Percentiles rank a stretch among this genome's conserved stretches.
These are phyloP conservation scores for Pseudozyma pruni DNA, from an alignment of 1,284 basidiomycete species.

Conservation along the genomic window DNA sequence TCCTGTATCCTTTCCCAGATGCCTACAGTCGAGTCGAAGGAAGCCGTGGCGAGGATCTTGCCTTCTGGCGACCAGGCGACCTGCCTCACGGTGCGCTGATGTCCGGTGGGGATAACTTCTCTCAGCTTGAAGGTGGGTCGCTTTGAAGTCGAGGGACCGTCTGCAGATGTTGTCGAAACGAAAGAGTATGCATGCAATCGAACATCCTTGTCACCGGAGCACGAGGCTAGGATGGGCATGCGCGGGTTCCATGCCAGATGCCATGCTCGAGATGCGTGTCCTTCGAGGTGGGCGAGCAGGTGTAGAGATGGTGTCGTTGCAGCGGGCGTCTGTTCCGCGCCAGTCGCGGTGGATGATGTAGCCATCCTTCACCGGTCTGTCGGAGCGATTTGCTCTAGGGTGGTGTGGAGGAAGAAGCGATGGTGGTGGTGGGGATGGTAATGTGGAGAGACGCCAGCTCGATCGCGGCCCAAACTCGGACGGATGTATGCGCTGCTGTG, in stretches of 20 bases:
- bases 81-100: slow-evolving; percentile 88
- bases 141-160: slow-evolving; percentile 47
- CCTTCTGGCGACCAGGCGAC: slow-evolving; percentile 92
- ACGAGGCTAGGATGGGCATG: slow-evolving; percentile 85
- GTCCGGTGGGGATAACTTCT: slow-evolving; percentile 75
- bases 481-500: too few relatives aligned
- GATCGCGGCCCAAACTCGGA: too few relatives aligned
- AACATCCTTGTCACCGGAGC: slow-evolving; percentile 92
- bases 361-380: too few relatives aligned
- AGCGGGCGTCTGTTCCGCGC: slow-evolving; percentile 1
- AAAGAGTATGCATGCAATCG: slow-evolving; percentile 80
- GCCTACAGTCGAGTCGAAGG: slow-evolving; percentile 91
- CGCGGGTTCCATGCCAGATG: slow-evolving; percentile 89
- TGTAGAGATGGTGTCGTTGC: slow-evolving; percentile 22
- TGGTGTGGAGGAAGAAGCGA: background rate
- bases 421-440: background rate
- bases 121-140: slow-evolving; percentile 55
- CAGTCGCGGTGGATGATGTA: slow-evolving; percentile 9
- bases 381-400: too few relatives aligned
- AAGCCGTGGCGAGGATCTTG: slow-evolving; percentile 87
- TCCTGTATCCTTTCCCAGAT: slow-evolving; percentile 79
- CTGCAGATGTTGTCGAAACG: slow-evolving; percentile 25
- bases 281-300: slow-evolving; percentile 38
- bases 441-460: background rate
- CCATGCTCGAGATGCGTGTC: slow-evolving; percentile 73